Evolutionary conservation across 2,329 filamentous ascomycete genomes (phyloP).

Genomic region (Claviceps sp.): DNA sequence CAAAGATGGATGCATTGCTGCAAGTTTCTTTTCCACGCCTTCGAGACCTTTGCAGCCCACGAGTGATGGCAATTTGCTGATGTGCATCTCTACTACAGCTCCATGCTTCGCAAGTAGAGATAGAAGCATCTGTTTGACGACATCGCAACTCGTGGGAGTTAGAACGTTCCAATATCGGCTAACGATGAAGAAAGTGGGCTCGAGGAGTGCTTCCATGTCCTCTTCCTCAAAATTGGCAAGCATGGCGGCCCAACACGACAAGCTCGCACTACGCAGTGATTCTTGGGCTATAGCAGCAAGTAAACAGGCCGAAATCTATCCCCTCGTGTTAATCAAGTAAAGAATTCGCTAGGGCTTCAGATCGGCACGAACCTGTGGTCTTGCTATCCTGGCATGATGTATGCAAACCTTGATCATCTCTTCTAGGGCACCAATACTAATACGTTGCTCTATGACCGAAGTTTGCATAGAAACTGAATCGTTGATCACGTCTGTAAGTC

Average conservation of each 20-base stretch:
- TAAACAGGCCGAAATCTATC: conserved; percentile 77
- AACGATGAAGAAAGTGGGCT: conserved; percentile 82
- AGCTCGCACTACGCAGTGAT: conserved; percentile 63
- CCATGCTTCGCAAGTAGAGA: conserved; percentile 52
- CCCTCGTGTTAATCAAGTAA: background rate
- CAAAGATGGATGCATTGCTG: conserved; percentile 41
- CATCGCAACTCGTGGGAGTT: conserved; percentile 42
- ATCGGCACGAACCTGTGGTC: conserved; percentile 59
- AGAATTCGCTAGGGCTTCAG: background rate
- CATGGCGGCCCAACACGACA: conserved; percentile 74
- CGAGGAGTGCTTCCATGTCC: conserved; percentile 66
- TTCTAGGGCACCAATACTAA: conserved; percentile 70
- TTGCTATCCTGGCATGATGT: conserved; percentile 58
- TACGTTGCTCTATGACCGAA: conserved; percentile 53
- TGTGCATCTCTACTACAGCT: conserved; percentile 47
- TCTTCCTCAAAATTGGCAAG: conserved; percentile 61
- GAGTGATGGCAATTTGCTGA: conserved; percentile 68
- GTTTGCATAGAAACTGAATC: conserved; percentile 43
- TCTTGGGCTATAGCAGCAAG: conserved; percentile 67
- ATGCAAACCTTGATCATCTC: conserved; percentile 74
- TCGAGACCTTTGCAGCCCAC: conserved; percentile 54
- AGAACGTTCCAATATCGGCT: conserved; percentile 66
- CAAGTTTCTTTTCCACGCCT: conserved; percentile 53
- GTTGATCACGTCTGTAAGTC: conserved; percentile 68
- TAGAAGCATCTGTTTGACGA: conserved; percentile 49